These are phyloP conservation scores for Alternaria burnsii DNA, from an alignment of 2,329 filamentous ascomycete species.

Conservation along the genomic window DNA sequence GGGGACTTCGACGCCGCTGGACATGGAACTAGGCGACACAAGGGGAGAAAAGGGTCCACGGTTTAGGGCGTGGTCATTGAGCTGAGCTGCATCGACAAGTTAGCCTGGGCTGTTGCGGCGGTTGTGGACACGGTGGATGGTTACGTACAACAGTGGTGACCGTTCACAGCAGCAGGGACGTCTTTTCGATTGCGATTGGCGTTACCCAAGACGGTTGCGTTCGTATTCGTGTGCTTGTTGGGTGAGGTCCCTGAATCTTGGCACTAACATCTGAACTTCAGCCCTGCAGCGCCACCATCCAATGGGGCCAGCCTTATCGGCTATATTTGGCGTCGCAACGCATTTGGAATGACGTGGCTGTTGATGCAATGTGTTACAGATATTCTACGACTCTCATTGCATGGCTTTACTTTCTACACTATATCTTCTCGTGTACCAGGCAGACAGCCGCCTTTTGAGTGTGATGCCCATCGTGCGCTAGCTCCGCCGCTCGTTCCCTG, in stretches of 20 bases:
- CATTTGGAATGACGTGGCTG: not conserved
- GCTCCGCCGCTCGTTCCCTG: not conserved
- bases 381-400: not conserved
- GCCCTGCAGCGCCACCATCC: conserved; percentile 11
- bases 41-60: conserved; percentile 30
- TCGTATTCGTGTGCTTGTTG: conserved; percentile 30
- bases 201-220: conserved; percentile 27
- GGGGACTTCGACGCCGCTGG: conserved; percentile 61
- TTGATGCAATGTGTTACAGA: not conserved
- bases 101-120: conserved; percentile 21
- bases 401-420: not conserved
- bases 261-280: conserved; percentile 21
- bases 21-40: conserved; percentile 56
- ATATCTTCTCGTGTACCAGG: not conserved
- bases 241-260: conserved; percentile 32
- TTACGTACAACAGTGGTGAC: conserved; percentile 22
- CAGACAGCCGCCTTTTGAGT: not conserved
- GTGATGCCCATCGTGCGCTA: not conserved
- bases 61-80: conserved; percentile 33
- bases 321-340: conserved; percentile 10
- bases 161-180: conserved; percentile 6
- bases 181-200: conserved; percentile 16
- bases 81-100: conserved; percentile 23
- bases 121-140: conserved; percentile 4
- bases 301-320: conserved; percentile 13